phyloP scores from a whole-genome alignment of 768 basidiomycete genomes.

The Hygrocybe punicea region DNA sequence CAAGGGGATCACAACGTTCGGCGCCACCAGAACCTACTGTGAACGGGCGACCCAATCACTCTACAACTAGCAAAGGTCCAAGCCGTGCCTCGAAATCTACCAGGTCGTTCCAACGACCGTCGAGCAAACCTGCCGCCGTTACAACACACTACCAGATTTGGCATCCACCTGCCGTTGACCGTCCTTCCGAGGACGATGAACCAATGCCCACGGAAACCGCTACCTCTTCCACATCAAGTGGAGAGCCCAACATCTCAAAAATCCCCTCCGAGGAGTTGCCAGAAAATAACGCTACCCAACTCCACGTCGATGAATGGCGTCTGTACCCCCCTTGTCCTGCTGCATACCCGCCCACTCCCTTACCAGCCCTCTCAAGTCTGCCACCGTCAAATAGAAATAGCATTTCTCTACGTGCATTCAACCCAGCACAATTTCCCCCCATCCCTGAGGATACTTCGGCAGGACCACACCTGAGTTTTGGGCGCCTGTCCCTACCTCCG shows the following conservation, averaged over 20 bases:
- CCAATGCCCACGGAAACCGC: constrained; percentile 2
- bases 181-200: constrained; percentile 31
- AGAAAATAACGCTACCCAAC: constrained; percentile 14
- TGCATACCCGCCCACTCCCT: constrained; percentile 71
- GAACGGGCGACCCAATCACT: background rate
- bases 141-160: constrained; percentile 50
- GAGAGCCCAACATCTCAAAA: background rate
- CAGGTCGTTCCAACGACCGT: background rate
- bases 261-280: constrained; percentile 8
- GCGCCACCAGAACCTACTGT: background rate
- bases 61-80: background rate
- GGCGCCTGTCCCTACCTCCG: constrained; percentile 66
- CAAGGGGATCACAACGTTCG: background rate
- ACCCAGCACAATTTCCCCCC: constrained; percentile 31
- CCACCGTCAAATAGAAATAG: constrained; percentile 12
- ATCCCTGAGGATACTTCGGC: constrained; percentile 32
- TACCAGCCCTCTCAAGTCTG: constrained; percentile 38
- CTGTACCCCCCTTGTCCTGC: constrained; percentile 73
- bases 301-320: constrained; percentile 62
- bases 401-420: constrained; percentile 4
- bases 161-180: constrained; percentile 52
- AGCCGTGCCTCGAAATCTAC: background rate
- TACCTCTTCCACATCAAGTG: background rate
- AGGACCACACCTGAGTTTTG: no score
- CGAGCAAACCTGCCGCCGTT: background rate